These are phyloP conservation scores for Noccaea caerulescens DNA, from an alignment of 345 rosid species.

Conservation along the genomic window DNA sequence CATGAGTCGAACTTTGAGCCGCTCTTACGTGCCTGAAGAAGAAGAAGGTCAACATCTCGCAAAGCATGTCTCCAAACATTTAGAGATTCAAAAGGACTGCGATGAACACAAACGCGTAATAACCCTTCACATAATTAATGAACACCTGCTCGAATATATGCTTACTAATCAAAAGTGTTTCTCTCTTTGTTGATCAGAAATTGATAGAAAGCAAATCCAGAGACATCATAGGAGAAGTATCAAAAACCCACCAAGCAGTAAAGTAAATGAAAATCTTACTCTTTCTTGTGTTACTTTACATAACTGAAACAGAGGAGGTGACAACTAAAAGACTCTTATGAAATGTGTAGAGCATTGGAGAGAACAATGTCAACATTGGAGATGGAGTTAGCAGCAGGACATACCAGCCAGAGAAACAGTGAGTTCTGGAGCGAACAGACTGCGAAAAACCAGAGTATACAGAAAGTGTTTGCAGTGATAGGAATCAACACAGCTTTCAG, in stretches of 20 bases:
- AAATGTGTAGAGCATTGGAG: slow-evolving; percentile 61
- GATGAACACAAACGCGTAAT: slow-evolving; percentile 82
- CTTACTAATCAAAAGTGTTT: neutral
- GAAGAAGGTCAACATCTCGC: slow-evolving; percentile 36
- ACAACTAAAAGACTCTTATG: neutral
- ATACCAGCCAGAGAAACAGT: slow-evolving; percentile 38
- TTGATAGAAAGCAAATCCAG: slow-evolving; percentile 58
- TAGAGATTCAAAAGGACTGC: slow-evolving; percentile 50
- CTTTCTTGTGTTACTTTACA: neutral
- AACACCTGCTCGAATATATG: neutral
- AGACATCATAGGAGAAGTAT: slow-evolving; percentile 70
- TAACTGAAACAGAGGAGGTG: slow-evolving; percentile 12
- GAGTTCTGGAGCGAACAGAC: slow-evolving; percentile 30
- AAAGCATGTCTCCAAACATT: slow-evolving; percentile 35
- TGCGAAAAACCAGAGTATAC: slow-evolving; percentile 53
- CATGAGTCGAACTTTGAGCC: slow-evolving; percentile 52
- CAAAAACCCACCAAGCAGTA: slow-evolving; percentile 68
- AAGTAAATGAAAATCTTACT: slow-evolving; percentile 31
- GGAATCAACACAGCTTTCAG: slow-evolving; percentile 95
- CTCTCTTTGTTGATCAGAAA: slow-evolving; percentile 48
- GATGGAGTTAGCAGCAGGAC: slow-evolving; percentile 64
- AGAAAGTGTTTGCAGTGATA: slow-evolving; percentile 75
- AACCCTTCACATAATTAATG: neutral
- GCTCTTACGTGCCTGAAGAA: slow-evolving; percentile 35
- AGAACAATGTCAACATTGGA: slow-evolving; percentile 68